These are phyloP conservation scores for Solioccasus polychromus DNA, from an alignment of 768 basidiomycete species.

Conservation along the genomic window DNA sequence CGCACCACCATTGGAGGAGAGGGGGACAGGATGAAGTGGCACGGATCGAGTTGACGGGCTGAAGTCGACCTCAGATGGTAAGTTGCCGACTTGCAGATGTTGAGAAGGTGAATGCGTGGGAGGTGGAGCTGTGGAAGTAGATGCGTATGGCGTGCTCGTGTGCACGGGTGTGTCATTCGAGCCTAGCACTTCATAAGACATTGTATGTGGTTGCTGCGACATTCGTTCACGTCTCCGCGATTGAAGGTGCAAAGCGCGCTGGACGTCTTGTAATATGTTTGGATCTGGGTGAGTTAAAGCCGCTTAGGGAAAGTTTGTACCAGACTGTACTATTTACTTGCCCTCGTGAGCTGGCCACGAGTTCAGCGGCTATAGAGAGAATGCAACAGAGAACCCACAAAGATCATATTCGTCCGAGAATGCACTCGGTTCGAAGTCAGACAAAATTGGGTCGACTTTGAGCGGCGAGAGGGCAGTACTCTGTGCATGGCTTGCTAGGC, in stretches of 20 bases:
- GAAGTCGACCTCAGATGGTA: constrained; percentile 58
- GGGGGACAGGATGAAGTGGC: constrained; percentile 61
- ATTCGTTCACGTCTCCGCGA: constrained; percentile 69
- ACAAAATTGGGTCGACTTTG: constrained; percentile 26
- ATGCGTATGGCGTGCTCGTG: constrained; percentile 28
- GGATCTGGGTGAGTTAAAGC: constrained; percentile 50
- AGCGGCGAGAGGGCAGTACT: constrained; percentile 13
- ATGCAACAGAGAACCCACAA: constrained; percentile 44
- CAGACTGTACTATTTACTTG: constrained; percentile 33
- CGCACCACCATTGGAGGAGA: constrained; percentile 63
- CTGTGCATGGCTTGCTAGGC: constrained; percentile 16
- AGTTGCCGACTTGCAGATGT: constrained; percentile 16
- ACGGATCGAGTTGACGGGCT: constrained; percentile 56
- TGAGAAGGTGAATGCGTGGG: constrained; percentile 18
- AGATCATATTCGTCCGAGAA: constrained; percentile 81
- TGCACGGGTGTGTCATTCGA: constrained; percentile 27
- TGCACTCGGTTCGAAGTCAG: constrained; percentile 37
- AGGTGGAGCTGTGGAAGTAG: constrained; percentile 27
- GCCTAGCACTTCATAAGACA: constrained; percentile 20
- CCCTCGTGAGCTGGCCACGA: constrained; percentile 66
- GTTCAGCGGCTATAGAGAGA: constrained; percentile 9
- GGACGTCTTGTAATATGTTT: constrained; percentile 76
- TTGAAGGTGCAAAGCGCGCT: constrained; percentile 70
- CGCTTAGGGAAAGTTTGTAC: constrained; percentile 10
- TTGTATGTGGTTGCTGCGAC: constrained; percentile 22